A percentile compares a stretch with the other conserved stretches of the same genome.
These are phyloP conservation scores for Ambrosiella beaveri DNA, from an alignment of 2,329 filamentous ascomycete species.

Conservation along the genomic window DNA sequence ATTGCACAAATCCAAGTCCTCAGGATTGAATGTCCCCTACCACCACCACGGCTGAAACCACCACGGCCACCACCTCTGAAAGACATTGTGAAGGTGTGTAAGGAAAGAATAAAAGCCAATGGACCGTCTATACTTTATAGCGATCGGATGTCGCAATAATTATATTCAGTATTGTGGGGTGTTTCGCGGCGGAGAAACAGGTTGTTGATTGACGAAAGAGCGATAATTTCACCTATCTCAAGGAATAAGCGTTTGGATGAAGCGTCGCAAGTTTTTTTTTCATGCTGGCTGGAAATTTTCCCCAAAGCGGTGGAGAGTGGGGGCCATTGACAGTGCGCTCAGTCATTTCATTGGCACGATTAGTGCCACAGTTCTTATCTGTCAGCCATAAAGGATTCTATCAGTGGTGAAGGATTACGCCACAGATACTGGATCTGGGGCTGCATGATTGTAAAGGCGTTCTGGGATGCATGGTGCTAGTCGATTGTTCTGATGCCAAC, in stretches of 20 bases:
- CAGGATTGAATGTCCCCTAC: conserved; percentile 18
- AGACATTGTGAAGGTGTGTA: conserved; percentile 19
- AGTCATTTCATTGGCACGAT: conserved; percentile 8
- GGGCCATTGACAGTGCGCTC: conserved; percentile 6
- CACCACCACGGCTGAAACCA: conserved; percentile 22
- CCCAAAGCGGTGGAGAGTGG: conserved; percentile 12
- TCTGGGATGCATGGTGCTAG: neutral
- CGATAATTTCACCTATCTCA: conserved; percentile 3
- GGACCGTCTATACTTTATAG: neutral
- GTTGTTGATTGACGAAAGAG: neutral
- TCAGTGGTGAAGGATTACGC: neutral
- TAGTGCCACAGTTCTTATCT: conserved; percentile 8
- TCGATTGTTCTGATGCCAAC: neutral
- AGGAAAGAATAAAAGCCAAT: conserved; percentile 4
- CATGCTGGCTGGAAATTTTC: conserved; percentile 9
- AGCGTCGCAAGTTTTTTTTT: conserved; percentile 13
- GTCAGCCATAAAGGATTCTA: neutral
- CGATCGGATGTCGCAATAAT: neutral
- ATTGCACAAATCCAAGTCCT: neutral
- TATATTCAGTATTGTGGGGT: neutral
- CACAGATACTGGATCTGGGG: neutral
- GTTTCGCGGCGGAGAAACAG: neutral
- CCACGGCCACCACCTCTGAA: conserved; percentile 23
- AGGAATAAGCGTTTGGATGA: neutral
- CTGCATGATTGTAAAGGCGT: neutral